Conservation (phyloP, 2,329 filamentous ascomycete genomes). For the Talaromyces rugulosus region DNA sequence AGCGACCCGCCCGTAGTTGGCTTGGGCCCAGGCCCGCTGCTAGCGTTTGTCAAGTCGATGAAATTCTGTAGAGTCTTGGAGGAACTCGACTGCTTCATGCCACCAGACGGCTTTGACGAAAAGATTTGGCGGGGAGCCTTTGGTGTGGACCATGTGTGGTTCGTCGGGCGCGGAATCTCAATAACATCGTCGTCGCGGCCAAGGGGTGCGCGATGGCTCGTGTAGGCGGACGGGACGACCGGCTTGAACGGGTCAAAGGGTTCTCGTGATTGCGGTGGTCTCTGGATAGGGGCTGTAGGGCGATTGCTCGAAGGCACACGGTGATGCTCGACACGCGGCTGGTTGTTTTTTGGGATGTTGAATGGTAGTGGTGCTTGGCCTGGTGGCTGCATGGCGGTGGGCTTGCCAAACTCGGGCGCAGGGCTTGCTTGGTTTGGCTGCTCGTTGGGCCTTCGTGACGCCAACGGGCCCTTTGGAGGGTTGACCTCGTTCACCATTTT, state of each 20-base stretch:
- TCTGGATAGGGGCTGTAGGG: slow-evolving; percentile 13
- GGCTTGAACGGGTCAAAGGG: slow-evolving; percentile 39
- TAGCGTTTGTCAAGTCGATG: slow-evolving; percentile 44
- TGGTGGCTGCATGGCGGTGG: slow-evolving; percentile 52
- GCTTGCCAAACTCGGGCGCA: slow-evolving; percentile 54
- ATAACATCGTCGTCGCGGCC: slow-evolving; percentile 29
- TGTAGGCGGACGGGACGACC: slow-evolving; percentile 34
- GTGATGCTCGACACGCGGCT: slow-evolving; percentile 49
- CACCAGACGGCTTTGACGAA: slow-evolving; percentile 45
- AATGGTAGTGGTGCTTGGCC: slow-evolving; percentile 41
- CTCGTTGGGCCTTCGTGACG: slow-evolving; percentile 33
- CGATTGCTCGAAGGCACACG: slow-evolving; percentile 26
- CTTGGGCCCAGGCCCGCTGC: not conserved
- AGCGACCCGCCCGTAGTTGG: slow-evolving; percentile 11
- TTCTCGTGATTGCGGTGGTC: slow-evolving; percentile 21
- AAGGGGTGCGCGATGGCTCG: slow-evolving; percentile 23
- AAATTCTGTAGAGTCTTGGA: slow-evolving; percentile 43
- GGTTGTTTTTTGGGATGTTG: slow-evolving; percentile 49
- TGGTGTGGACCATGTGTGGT: slow-evolving; percentile 45
- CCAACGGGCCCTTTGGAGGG: slow-evolving; percentile 34
- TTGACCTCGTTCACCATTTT: slow-evolving; percentile 53
- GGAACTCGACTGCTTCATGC: slow-evolving; percentile 35
- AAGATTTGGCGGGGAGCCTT: slow-evolving; percentile 51
- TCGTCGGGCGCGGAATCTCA: slow-evolving; percentile 47
- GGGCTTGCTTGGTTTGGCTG: slow-evolving; percentile 29